Percentiles rank a stretch among this genome's conserved stretches.
Evolutionary conservation across 208 protist species (phyloP).

Genomic region (Phytomonas sp.): DNA sequence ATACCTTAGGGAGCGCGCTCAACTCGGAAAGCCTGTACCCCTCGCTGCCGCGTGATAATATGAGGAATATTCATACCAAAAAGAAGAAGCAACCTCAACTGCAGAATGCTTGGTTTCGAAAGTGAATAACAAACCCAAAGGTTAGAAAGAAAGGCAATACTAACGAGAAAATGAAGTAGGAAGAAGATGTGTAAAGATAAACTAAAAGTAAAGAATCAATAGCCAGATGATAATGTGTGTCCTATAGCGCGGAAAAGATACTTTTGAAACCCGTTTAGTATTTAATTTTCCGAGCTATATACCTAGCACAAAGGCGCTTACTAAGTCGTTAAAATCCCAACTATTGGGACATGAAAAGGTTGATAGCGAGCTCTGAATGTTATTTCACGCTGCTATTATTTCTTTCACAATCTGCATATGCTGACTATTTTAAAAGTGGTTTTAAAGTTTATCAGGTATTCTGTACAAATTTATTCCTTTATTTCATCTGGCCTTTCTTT

Average conservation of each 20-base stretch:
- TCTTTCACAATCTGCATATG: neutral
- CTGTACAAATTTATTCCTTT: neutral
- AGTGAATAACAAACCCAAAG: slow-evolving; percentile 5
- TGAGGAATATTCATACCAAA: slow-evolving; percentile 13
- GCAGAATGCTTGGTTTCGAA: slow-evolving; percentile 43
- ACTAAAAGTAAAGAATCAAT: neutral
- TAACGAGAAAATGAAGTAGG: neutral
- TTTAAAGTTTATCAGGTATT: neutral
- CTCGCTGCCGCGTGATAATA: slow-evolving; percentile 23
- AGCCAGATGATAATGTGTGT: neutral
- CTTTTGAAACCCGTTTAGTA: no score
- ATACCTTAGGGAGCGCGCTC: neutral
- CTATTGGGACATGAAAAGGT: neutral
- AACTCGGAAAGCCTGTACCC: slow-evolving; percentile 22
- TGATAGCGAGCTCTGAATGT: neutral
- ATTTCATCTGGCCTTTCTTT: neutral
- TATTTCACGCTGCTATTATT: neutral
- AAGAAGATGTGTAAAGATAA: neutral
- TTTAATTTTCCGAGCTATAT: no score
- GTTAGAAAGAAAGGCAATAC: neutral
- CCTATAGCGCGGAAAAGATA: no score
- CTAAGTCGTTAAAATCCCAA: neutral
- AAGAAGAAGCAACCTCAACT: slow-evolving; percentile 18
- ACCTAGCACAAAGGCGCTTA: neutral
- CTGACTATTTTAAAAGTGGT: neutral